Conservation (phyloP, 106 monocot species). For the Iris macrosiphon region DNA sequence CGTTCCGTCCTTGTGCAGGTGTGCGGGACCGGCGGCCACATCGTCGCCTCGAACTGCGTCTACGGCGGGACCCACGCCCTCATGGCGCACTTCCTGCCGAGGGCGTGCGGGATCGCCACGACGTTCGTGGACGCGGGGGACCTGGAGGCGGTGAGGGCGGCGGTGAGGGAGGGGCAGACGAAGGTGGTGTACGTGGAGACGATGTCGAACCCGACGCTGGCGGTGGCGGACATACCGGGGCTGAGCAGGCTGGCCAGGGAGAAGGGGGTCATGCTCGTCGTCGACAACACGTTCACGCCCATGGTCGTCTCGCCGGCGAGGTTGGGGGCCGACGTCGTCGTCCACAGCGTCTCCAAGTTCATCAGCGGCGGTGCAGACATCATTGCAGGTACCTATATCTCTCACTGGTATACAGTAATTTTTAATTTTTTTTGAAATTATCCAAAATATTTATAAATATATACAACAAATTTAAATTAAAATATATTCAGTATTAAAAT, state of each 20-base stretch:
- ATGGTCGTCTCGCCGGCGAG: conserved; percentile 89
- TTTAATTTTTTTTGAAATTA: neutral
- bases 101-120: conserved; percentile 49
- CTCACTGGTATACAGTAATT: neutral
- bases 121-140: conserved; percentile 67
- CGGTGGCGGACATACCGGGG: conserved; percentile 59
- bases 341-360: conserved; percentile 90
- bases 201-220: conserved; percentile 79
- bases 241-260: conserved; percentile 54
- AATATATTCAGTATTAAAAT: too few relatives aligned
- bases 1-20: too few relatives aligned
- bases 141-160: conserved; percentile 34
- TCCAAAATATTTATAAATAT: neutral
- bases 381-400: conserved; percentile 76
- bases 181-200: conserved; percentile 72
- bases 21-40: conserved; percentile 65
- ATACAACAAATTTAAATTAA: neutral
- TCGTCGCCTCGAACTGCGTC: conserved; percentile 82
- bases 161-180: conserved; percentile 62
- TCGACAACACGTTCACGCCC: conserved; percentile 93
- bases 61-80: conserved; percentile 96
- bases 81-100: conserved; percentile 45
- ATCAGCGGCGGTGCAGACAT: conserved; percentile 93
- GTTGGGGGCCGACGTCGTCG: conserved; percentile 84
- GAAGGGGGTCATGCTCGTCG: conserved; percentile 76